Evolutionary conservation across 495 filamentous ascomycete genomes (phyloP), one percentile per base, ranked within the genome.

Genomic region (Evansstolkia leycettana): DNA sequence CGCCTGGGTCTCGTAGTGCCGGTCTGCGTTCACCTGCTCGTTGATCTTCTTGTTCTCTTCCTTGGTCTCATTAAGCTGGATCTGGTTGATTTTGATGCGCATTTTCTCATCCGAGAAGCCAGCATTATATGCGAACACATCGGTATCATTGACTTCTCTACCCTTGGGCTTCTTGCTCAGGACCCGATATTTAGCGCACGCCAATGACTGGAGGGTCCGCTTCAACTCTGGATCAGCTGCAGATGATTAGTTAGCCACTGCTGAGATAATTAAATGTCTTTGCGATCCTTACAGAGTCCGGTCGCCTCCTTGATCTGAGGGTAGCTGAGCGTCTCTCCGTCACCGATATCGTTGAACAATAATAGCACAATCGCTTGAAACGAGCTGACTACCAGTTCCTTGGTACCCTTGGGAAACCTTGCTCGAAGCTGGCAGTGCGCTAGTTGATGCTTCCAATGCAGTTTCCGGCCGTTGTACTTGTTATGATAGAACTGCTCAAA

Each of bases 81-180:
- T 85, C 58, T 92, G 84, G 60, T 96, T 98, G 67, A 96, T 94
- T 65, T 99, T 96, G 59, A 99, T 78, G 38, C 86, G 79, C 59
- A 80, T 83, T 58, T 94, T 93, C 17, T 71, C 69, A 44, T 94
- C 80, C 12, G 60, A 60, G 57, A 99, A 99, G 12, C 46, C 51
- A 17, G 64, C 42, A 57, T 96, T 96, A 41, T 90, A 72, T 0
- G 67, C 66, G 49, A 99, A 99, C 9, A 72, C 74, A 53, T 99
- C 90, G 3, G 70, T 82, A 1, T 58, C 43, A 34, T 70, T 67
- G 33, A 99, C 78, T 0, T 95, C 86, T 27, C 76, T 73, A 31
- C 85, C 82, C 54, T 82, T 86, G 18, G 90, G 92, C 34, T 73
- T 69, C 58, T 99, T 99, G 33, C 51, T 66, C 12, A 99, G 69